Conservation (phyloP, 768 basidiomycete species). For the Exsudoporus frostii region DNA sequence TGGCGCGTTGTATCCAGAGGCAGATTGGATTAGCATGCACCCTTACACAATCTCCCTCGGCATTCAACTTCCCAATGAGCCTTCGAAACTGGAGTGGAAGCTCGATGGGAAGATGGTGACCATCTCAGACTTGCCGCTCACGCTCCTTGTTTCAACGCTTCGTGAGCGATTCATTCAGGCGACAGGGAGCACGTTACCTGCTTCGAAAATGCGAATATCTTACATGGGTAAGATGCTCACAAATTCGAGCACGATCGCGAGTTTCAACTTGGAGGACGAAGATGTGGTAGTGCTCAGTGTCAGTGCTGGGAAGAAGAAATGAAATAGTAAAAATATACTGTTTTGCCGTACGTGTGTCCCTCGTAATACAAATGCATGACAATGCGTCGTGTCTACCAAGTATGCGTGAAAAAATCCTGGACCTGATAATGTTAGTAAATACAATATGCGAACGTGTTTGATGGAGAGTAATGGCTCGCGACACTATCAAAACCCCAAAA, state of each 20-base stretch:
- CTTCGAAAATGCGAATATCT: constrained; percentile 77
- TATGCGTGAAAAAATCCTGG: not conserved
- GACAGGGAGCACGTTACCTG: constrained; percentile 74
- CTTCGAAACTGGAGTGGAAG: constrained; percentile 91
- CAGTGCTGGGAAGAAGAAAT: constrained; percentile 74
- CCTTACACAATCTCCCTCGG: constrained; percentile 86
- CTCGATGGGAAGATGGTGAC: constrained; percentile 76
- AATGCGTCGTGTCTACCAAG: constrained; percentile 8
- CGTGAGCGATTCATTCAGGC: constrained; percentile 83
- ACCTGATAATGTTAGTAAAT: constrained; percentile 19
- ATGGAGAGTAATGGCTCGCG: constrained; percentile 7
- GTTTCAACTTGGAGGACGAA: constrained; percentile 89
- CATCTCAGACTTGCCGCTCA: constrained; percentile 81
- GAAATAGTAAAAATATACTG: constrained; percentile 10
- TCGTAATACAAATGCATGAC: constrained; percentile 12
- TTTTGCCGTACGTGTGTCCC: not conserved
- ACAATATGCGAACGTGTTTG: constrained; percentile 15
- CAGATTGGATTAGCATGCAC: constrained; percentile 89
- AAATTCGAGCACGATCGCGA: constrained; percentile 80
- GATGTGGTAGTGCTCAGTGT: constrained; percentile 77
- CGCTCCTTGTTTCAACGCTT: constrained; percentile 79
- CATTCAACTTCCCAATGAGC: constrained; percentile 79
- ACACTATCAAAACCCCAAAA: constrained; percentile 3
- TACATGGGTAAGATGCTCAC: constrained; percentile 84
- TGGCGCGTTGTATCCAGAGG: constrained; percentile 79